Evolutionary conservation across 768 basidiomycete genomes (phyloP).

Genomic region (Wakefieldia striispora): DNA sequence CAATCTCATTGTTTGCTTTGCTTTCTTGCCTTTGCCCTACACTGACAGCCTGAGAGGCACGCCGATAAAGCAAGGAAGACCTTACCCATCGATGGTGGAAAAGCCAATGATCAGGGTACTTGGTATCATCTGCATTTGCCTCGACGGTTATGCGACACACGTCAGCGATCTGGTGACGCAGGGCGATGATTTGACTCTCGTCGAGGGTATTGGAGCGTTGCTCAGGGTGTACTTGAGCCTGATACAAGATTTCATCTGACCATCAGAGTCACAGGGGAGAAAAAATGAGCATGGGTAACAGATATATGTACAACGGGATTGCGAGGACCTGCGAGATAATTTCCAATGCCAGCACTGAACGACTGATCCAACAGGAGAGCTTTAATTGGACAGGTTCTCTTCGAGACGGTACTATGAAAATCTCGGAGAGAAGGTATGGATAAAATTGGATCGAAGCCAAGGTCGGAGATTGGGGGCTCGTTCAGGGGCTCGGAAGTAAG

Average conservation of each 20-base stretch:
- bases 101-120: constrained; percentile 68
- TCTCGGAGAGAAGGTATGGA: constrained; percentile 57
- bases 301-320: too few relatives aligned
- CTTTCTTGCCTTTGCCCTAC: constrained; percentile 60
- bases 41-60: constrained; percentile 13
- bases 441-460: constrained; percentile 78
- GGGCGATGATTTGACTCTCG: constrained; percentile 42
- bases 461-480: constrained; percentile 67
- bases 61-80: not conserved
- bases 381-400: constrained; percentile 65
- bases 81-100: constrained; percentile 68
- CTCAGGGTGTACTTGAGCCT: constrained; percentile 71
- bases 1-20: constrained; percentile 44
- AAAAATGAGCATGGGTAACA: too few relatives aligned
- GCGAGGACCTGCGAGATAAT: constrained; percentile 70
- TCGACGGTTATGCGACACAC: constrained; percentile 63
- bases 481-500: constrained; percentile 53
- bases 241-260: constrained; percentile 70
- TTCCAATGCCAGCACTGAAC: constrained; percentile 79
- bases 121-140: constrained; percentile 64
- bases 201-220: constrained; percentile 57
- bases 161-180: constrained; percentile 52
- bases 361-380: constrained; percentile 76
- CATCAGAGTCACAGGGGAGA: not conserved
- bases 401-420: constrained; percentile 48